phyloP scores from a whole-genome alignment of 1,284 basidiomycete species.

The Dichomitus squalens region DNA sequence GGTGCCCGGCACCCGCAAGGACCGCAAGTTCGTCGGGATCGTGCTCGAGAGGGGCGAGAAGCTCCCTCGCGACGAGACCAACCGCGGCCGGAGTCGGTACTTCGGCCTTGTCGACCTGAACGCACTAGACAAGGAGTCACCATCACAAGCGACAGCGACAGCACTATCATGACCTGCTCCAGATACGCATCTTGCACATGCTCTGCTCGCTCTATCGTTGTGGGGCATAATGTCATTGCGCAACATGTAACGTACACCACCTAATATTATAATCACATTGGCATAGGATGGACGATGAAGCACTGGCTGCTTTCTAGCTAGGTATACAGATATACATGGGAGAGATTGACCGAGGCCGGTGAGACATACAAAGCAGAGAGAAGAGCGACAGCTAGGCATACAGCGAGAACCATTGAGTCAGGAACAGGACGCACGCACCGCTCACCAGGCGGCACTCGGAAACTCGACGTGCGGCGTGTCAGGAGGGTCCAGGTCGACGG shows the following conservation, averaged over 20 bases:
- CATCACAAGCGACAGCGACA: constrained; percentile 4
- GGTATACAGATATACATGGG: constrained; percentile 8
- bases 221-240: background rate
- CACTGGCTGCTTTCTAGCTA: constrained; percentile 2
- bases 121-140: constrained; percentile 12
- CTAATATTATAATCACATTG: constrained; percentile 15
- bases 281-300: background rate
- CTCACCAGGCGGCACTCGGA: constrained; percentile 22
- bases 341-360: background rate
- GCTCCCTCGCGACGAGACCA: constrained; percentile 78
- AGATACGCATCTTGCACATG: background rate
- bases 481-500: constrained; percentile 32
- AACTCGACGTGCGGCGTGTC: constrained; percentile 25
- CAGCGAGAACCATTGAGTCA: background rate
- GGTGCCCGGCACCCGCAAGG: constrained; percentile 65
- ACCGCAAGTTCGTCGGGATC: constrained; percentile 83
- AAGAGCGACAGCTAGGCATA: background rate
- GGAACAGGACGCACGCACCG: background rate
- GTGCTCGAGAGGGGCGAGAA: constrained; percentile 78
- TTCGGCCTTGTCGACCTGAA: constrained; percentile 72
- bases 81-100: constrained; percentile 74
- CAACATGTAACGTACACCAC: constrained; percentile 16
- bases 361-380: constrained; percentile 1
- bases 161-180: constrained; percentile 3
- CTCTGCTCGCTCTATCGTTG: background rate